Evolutionary conservation across 2,329 filamentous ascomycete species (phyloP).

Genomic region (Plectosphaerella plurivora): DNA sequence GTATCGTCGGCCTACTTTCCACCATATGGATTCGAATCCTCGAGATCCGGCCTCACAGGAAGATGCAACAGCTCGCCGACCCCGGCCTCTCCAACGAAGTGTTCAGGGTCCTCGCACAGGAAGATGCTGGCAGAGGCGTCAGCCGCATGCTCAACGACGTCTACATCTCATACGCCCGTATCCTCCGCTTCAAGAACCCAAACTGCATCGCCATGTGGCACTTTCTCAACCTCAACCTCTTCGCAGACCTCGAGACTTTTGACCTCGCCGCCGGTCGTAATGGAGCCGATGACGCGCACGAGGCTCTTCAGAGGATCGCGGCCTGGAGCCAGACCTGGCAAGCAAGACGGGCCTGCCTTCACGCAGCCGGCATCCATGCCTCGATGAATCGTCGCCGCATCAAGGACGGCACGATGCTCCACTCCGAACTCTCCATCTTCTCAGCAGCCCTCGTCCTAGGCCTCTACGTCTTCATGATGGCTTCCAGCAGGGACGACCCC

Average conservation of each 20-base stretch:
- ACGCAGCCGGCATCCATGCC: neutral
- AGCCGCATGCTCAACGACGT: neutral
- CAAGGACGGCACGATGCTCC: neutral
- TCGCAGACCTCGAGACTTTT: neutral
- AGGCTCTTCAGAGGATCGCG: neutral
- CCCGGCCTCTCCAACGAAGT: neutral
- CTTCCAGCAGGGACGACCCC: neutral
- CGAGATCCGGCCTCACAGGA: neutral
- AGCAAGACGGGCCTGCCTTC: neutral
- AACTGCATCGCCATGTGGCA: slow-evolving; percentile 1
- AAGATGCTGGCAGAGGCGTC: neutral
- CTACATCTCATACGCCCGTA: neutral
- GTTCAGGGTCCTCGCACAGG: neutral
- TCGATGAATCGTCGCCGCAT: neutral
- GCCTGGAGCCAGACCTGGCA: neutral
- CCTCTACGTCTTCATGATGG: neutral
- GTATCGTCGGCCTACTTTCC: neutral
- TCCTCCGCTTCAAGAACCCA: neutral
- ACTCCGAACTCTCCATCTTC: neutral
- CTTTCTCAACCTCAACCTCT: neutral
- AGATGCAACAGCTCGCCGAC: neutral
- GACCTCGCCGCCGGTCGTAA: slow-evolving; percentile 1
- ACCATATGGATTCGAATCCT: neutral
- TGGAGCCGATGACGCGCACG: neutral
- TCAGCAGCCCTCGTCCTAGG: neutral